phyloP scores from a whole-genome alignment of 2,329 filamentous ascomycete genomes.

The Hypoxylon sp. region DNA sequence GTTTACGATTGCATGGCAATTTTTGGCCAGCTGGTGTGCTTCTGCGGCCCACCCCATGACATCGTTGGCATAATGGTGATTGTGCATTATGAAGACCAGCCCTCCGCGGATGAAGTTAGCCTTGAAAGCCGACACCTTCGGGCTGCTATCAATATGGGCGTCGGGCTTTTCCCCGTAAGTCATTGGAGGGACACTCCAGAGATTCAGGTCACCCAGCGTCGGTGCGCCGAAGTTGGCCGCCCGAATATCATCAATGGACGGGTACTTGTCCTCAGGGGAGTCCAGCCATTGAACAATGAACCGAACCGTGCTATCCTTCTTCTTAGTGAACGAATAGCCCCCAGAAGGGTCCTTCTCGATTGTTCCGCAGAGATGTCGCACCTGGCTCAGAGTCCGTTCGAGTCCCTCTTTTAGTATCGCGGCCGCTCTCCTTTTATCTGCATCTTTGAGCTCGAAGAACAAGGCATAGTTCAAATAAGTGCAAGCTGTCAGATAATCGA shows the following conservation, averaged over 20 bases:
- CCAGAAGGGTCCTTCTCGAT: conserved; percentile 54
- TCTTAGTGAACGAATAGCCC: conserved; percentile 54
- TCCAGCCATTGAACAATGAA: conserved; percentile 53
- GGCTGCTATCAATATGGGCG: conserved; percentile 51
- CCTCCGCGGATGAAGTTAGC: conserved; percentile 58
- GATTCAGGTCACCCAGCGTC: conserved; percentile 51
- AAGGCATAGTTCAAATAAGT: no score
- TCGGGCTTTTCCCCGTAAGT: conserved; percentile 56
- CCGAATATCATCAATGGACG: conserved; percentile 56
- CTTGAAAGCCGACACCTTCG: conserved; percentile 55
- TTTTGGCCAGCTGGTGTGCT: conserved; percentile 57
- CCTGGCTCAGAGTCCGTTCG: conserved; percentile 53
- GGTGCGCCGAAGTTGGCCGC: conserved; percentile 51
- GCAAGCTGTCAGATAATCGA: no score
- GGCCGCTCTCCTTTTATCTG: conserved; percentile 22
- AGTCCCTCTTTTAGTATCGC: conserved; percentile 52
- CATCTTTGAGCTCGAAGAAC: conserved; percentile 10
- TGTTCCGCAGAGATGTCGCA: conserved; percentile 53
- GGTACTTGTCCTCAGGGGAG: conserved; percentile 45
- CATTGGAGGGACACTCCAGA: conserved; percentile 56
- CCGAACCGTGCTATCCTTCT: conserved; percentile 38
- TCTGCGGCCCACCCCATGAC: conserved; percentile 57
- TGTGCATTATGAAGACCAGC: conserved; percentile 56
- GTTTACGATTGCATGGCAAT: conserved; percentile 54
- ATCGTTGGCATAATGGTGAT: conserved; percentile 59